Percentiles rank a stretch among this genome's conserved stretches.
Conservation (phyloP, 75 land plant genomes). For the Larix kaempferi region DNA sequence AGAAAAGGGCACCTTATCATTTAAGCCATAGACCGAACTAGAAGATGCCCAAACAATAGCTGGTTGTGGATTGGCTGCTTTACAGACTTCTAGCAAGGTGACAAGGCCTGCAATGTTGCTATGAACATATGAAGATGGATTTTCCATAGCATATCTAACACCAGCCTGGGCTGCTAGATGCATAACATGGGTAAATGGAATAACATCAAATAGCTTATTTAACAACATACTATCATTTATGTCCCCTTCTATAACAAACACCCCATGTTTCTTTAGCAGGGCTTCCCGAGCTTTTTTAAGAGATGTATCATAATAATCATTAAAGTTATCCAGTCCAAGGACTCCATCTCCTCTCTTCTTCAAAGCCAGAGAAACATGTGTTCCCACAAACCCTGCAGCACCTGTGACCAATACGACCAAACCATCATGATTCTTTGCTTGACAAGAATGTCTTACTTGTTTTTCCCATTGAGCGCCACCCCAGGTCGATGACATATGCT, state of each 20-base stretch:
- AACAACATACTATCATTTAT: slow-evolving; percentile 60
- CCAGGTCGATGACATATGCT: slow-evolving; percentile 26
- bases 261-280: slow-evolving; percentile 45
- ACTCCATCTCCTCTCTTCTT: slow-evolving; percentile 86
- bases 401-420: slow-evolving; percentile 79
- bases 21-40: slow-evolving; percentile 85
- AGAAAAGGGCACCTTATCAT: slow-evolving; percentile 71
- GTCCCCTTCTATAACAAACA: slow-evolving; percentile 80
- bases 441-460: slow-evolving; percentile 41
- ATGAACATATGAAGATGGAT: slow-evolving; percentile 71
- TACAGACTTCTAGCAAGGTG: slow-evolving; percentile 58
- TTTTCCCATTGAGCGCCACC: slow-evolving; percentile 52
- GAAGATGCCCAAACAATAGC: slow-evolving; percentile 87
- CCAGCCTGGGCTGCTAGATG: slow-evolving; percentile 94
- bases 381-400: slow-evolving; percentile 90
- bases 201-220: slow-evolving; percentile 56
- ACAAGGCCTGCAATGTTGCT: slow-evolving; percentile 81
- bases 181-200: slow-evolving; percentile 77
- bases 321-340: slow-evolving; percentile 85
- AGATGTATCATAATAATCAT: slow-evolving; percentile 67
- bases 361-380: slow-evolving; percentile 64
- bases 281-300: slow-evolving; percentile 61
- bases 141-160: slow-evolving; percentile 78
- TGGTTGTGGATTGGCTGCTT: slow-evolving; percentile 70
- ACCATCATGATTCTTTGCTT: slow-evolving; percentile 18